A percentile compares a stretch with the other conserved stretches of the same genome.
These are phyloP conservation scores for Populus trichocarpa DNA, from an alignment of 441 rosid species.

Conservation along the genomic window DNA sequence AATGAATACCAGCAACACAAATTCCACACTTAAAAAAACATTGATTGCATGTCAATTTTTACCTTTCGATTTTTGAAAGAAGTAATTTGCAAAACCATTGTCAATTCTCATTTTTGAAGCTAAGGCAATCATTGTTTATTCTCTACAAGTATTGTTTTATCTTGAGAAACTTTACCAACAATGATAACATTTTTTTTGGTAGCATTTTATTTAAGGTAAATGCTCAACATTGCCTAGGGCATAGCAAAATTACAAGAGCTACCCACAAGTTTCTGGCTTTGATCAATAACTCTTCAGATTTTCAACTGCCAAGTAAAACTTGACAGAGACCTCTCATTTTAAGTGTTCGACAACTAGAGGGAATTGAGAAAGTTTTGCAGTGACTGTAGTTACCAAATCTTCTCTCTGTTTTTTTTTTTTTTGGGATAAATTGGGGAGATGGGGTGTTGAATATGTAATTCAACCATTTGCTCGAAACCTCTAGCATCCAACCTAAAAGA, in stretches of 20 bases:
- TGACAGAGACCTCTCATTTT: neutral
- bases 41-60: neutral
- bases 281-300: neutral
- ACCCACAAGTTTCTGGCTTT: neutral
- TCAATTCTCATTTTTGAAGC: neutral
- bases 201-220: neutral
- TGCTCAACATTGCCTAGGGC: neutral
- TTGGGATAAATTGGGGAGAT: neutral
- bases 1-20: neutral
- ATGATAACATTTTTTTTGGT: neutral
- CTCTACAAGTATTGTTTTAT: neutral
- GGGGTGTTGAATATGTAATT: neutral
- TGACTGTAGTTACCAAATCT: neutral
- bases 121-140: neutral
- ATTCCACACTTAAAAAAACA: neutral
- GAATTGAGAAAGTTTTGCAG: neutral
- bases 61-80: neutral
- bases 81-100: neutral
- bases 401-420: neutral
- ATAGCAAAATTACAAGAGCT: neutral
- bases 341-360: neutral
- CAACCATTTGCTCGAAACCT: neutral
- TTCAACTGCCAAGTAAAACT: neutral
- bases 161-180: neutral
- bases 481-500: neutral